Base-by-base conservation (phyloP, 805 yeast species). In the Blastobotrys parvus region DNA sequence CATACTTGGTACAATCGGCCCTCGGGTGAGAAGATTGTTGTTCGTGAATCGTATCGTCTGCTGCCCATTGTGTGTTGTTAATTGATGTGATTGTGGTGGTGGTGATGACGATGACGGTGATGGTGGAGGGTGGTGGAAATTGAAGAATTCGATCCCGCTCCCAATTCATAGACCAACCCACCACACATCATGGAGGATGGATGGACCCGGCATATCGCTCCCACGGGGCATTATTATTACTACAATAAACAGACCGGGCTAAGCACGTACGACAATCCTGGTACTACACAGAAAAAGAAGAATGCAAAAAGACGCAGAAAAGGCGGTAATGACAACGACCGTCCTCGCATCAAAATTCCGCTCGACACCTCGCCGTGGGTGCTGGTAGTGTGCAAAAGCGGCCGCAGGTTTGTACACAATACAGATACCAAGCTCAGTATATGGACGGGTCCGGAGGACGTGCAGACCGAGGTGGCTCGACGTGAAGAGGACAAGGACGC, bases 41-140 rank as follows among this genome's bases (percentile, higher is more conserved):
- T 92, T 75, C 99, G 79, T 49, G 95, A 83, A 68, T 92, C 99
- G 87, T 92, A 92, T 77, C 99, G 81, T 82, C 97, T 83, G 55
- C 96, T 86, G 15, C 80, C 79, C 80, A 74, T 75, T 41, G 30
- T 52, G 45, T 17, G 19, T 30, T 13, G 27, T 21, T 25, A 33
- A 11, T 19, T n/a, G 23, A 17, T 39, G 36, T 15, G 17, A 23
- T 29, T 27, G 11, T 29, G 16, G 4, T 16, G 11, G 32, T 16
- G 32, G 32, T 29, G 32, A 16, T 29, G 32, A 16, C 32, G 29
- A 25, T n/a, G 11, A 13, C 15, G 32, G 35, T 32, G 19, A 17
- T 32, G 20, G 34, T 31, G 34, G n/a, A 15, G 11, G 35, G 21
- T 25, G 29, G 29, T 25, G 11, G 11, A 25, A 25, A 25, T n/a